Evolutionary conservation across 768 basidiomycete species (phyloP).

Genomic region (Pleurotus citrinopileatus): DNA sequence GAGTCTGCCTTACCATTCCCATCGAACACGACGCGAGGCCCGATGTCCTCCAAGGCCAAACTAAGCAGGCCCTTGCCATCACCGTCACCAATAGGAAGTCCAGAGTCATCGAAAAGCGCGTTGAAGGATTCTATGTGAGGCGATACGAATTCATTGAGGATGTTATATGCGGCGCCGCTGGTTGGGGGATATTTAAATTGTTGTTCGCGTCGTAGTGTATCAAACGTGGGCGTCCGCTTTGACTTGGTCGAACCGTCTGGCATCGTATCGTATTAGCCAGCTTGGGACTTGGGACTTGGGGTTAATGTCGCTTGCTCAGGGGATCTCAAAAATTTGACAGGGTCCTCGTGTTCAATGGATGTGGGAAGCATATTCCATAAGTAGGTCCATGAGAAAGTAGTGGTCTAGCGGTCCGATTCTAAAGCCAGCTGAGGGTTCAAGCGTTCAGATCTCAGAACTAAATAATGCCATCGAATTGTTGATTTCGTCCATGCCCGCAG

Average conservation of each 20-base stretch:
- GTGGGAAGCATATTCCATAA: not conserved
- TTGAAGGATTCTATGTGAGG: constrained; percentile 98
- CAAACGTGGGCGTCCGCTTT: constrained; percentile 58
- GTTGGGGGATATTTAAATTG: constrained; percentile 74
- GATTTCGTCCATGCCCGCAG: too few relatives aligned
- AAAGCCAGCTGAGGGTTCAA: too few relatives aligned
- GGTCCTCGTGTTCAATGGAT: not conserved
- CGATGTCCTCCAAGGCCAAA: constrained; percentile 79
- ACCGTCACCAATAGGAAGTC: constrained; percentile 68
- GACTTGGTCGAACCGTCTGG: constrained; percentile 39
- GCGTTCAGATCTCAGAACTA: too few relatives aligned
- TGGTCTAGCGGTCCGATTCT: too few relatives aligned
- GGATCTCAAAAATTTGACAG: not conserved
- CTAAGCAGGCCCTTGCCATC: constrained; percentile 79
- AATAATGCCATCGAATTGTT: too few relatives aligned
- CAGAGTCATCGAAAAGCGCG: constrained; percentile 90
- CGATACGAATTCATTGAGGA: constrained; percentile 88
- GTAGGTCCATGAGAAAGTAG: not conserved
- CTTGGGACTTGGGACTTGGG: not conserved
- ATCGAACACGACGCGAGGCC: constrained; percentile 92
- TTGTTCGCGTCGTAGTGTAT: constrained; percentile 78
- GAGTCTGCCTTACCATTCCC: constrained; percentile 52
- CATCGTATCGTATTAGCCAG: constrained; percentile 27
- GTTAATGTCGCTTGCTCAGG: not conserved
- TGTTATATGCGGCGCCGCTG: constrained; percentile 66